phyloP scores from a whole-genome alignment of 2,329 filamentous ascomycete genomes.

The Fusarium sp. region DNA sequence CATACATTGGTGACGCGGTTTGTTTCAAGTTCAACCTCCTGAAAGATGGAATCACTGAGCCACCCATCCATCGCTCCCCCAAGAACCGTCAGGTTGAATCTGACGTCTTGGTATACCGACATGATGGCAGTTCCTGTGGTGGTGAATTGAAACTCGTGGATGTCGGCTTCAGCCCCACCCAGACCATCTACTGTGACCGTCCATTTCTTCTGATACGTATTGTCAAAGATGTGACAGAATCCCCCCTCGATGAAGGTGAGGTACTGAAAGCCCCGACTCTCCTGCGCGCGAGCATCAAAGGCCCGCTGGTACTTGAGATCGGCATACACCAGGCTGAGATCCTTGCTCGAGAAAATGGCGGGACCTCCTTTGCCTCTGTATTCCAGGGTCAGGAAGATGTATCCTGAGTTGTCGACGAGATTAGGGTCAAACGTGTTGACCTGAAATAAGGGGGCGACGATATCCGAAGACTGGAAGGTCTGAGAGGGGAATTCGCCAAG shows the following conservation, averaged over 20 bases:
- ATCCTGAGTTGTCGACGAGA: constrained; percentile 33
- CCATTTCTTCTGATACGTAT: constrained; percentile 38
- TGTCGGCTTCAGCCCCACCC: constrained; percentile 28
- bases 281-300: constrained; percentile 38
- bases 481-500: constrained; percentile 38
- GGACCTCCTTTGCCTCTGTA: constrained; percentile 33
- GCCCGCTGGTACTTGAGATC: constrained; percentile 30
- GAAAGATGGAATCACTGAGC: constrained; percentile 39
- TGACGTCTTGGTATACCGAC: constrained; percentile 40
- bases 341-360: constrained; percentile 40
- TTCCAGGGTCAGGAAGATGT: constrained; percentile 36
- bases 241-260: constrained; percentile 41
- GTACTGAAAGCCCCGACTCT: constrained; percentile 26
- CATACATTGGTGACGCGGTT: constrained; percentile 41
- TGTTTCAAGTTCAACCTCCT: constrained; percentile 39
- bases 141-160: constrained; percentile 42
- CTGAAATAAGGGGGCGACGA: constrained; percentile 38
- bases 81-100: constrained; percentile 36
- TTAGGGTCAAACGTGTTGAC: constrained; percentile 33
- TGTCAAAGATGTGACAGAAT: constrained; percentile 35
- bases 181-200: constrained; percentile 29
- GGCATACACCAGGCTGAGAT: constrained; percentile 40
- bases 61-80: constrained; percentile 38
- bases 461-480: constrained; percentile 32
- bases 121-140: constrained; percentile 33